Percentiles rank a stretch among this genome's conserved stretches.
These are phyloP conservation scores for Solanum clarkiae DNA, from an alignment of 257 asterid genomes.

Conservation along the genomic window DNA sequence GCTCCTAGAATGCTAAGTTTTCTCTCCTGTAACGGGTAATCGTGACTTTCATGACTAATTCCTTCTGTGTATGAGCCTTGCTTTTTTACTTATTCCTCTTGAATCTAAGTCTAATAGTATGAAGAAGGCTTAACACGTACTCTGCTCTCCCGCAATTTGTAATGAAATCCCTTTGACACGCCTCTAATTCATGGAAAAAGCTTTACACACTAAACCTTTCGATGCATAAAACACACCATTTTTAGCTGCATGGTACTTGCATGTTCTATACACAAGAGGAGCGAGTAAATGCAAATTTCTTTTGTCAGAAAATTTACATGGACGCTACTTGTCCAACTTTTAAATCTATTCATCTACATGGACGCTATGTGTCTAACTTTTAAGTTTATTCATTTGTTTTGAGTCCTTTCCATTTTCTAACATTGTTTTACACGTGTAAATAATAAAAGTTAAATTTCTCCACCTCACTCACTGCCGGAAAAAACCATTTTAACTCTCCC, in stretches of 20 bases:
- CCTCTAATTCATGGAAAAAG: background rate
- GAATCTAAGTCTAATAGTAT: background rate
- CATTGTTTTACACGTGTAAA: background rate
- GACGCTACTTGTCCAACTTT: background rate
- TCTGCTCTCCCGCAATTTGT: background rate
- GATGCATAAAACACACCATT: background rate
- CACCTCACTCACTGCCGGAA: background rate
- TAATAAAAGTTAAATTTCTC: background rate
- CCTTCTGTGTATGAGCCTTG: background rate
- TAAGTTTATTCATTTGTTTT: background rate
- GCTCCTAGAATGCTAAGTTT: background rate
- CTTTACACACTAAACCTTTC: background rate
- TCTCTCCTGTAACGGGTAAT: background rate
- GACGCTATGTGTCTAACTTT: background rate
- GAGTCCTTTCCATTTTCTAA: background rate
- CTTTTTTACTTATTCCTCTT: background rate
- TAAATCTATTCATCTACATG: background rate
- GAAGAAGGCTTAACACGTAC: background rate
- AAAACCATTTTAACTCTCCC: background rate
- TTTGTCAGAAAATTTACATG: background rate
- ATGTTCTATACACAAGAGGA: background rate
- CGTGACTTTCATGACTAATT: background rate
- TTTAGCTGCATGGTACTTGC: background rate
- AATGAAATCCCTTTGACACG: background rate
- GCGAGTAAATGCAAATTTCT: background rate